Evolutionary conservation across 345 rosid genomes (phyloP), one percentile per base, ranked within the genome.

Genomic region (Trapa bicornis): DNA sequence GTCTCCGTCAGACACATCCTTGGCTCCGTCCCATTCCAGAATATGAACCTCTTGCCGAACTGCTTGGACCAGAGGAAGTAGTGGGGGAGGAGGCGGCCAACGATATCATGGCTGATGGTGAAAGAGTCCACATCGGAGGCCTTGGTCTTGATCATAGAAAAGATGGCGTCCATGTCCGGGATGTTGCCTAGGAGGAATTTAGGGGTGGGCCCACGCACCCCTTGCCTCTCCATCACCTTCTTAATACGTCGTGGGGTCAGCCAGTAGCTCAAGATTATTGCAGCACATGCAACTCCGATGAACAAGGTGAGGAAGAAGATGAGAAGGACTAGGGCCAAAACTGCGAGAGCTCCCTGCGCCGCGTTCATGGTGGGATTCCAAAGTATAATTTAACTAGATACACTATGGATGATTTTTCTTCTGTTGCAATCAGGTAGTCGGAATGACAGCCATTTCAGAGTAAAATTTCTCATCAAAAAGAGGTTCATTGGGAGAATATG

Each of bases 21-120:
- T 0, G 99, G 99, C 76, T 94, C 99, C 0, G 83, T 75, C 68
- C 99, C 99, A 41, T 86, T 82, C 97, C 99, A 94, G 29, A 77
- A 82, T 58, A 94, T 74, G 39, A 94, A 94, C 67, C 96, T 81
- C 71, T 89, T 89, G 89, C 99, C 99, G 36, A 78, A 94, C 75
- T 78, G 86, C 65, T 81, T 71, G 17, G 97, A 86, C 99, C 99
- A 91, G 35, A 78, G 65, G 72, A 83, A 85, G 37, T 82, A 89
- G 80, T 94, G 97, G 50, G 99, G 99, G 41, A 91, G 67, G 66
- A 94, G 96, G 12, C 99, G 96, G 29, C 61, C 69, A 15, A 94
- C 96, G 50, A 84, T 79, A 75, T 89, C 83, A 50, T 94, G 99
- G 73, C 75, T n/a, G 80, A 94, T 78, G 66, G 29, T 22, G 29